Conservation (phyloP, 2,329 filamentous ascomycete species). For the Coniochaeta hoffmannii region DNA sequence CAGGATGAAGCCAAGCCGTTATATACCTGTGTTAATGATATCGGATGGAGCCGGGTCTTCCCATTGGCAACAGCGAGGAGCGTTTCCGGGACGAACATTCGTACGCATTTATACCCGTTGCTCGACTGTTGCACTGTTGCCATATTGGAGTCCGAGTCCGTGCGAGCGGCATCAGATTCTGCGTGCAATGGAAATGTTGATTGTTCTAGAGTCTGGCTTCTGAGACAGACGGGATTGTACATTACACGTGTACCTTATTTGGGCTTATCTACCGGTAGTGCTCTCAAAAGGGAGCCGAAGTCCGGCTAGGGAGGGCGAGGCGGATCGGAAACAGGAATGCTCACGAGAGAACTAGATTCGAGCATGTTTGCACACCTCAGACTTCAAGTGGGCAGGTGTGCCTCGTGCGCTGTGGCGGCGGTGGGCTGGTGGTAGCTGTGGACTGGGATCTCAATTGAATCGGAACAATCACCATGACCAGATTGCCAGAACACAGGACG, state of each 20-base stretch:
- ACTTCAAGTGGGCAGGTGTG: too few species aligned
- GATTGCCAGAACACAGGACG: neutral
- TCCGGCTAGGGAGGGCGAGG: neutral
- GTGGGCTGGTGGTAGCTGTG: neutral
- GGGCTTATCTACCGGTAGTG: too few species aligned
- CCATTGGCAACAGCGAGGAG: neutral
- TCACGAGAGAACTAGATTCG: neutral
- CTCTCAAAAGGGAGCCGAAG: neutral
- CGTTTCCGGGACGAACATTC: neutral
- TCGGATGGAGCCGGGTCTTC: neutral
- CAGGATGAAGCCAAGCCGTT: neutral
- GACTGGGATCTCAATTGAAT: constrained; percentile 3
- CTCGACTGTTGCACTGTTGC: neutral
- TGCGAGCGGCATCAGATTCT: neutral
- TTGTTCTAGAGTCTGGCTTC: neutral
- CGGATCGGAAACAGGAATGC: neutral
- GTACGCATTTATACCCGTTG: too few species aligned
- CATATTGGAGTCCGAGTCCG: neutral
- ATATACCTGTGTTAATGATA: neutral
- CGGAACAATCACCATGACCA: too few species aligned
- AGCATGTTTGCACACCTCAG: neutral
- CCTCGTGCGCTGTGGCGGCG: too few species aligned
- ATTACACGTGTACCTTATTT: too few species aligned
- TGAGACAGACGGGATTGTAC: neutral
- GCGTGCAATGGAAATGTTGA: too few species aligned